Evolutionary conservation across 345 rosid species (phyloP), one percentile per base, ranked within the genome.

Genomic region (Alliaria petiolata): DNA sequence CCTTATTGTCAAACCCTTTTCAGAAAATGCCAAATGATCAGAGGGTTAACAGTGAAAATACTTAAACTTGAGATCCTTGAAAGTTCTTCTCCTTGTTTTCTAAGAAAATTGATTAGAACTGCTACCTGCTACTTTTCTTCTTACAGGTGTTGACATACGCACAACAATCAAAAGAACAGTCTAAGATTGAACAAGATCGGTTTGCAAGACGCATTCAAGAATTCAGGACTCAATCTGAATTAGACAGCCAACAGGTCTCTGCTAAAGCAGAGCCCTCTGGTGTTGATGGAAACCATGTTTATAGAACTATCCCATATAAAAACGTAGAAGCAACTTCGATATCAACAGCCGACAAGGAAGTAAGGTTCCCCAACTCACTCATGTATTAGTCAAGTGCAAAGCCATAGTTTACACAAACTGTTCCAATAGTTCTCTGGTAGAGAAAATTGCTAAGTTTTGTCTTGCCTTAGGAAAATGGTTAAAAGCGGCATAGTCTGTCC

Each of bases 191-290:
- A 64, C 90, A 89, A 78, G 89, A 92, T 75, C 86, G 83, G 69
- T 92, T 89, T 79, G 93, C 84, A 36, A 85, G 85, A 82, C 79
- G 98, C 69, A 92, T 92, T 81, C 98, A 92, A 76, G 98, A 89
- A 81, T 92, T 85, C 80, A 85, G 93, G 79, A 87, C 96, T 44
- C 93, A 82, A 65, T 75, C 89, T 80, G 98, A 92, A 77, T 49
- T 86, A 76, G 87, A 84, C 51, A 84, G 72, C 64, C 76, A 80
- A 53, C 81, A 53, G 44, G 85, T 79, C 72, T 85, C 90, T 3
- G 73, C 58, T 53, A 58, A 74, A 30, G 30, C 67, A 45, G 92
- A 83, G 46, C 83, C 85, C 58, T 79, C 81, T 26, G 72, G 61
- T 49, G 75, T 68, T 62, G 86, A 83, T 75, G 75, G 80, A 40